phyloP scores from a whole-genome alignment of 768 basidiomycete genomes.

The Pulveroboletus sp. region DNA sequence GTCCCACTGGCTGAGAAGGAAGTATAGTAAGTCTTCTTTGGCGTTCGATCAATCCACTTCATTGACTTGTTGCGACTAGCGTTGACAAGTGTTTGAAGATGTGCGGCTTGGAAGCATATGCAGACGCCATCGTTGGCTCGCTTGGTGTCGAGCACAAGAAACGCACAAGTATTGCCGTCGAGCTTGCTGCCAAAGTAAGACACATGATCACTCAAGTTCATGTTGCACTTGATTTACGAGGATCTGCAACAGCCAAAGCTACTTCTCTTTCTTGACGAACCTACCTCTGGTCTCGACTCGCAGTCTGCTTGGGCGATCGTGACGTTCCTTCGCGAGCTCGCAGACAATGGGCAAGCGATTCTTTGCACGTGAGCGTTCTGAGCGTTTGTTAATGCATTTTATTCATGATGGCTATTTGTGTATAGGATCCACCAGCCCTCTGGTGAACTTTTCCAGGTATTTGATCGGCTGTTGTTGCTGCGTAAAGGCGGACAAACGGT shows the following conservation, averaged over 20 bases:
- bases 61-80: conserved; percentile 21
- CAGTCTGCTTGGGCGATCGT: conserved; percentile 52
- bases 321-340: conserved; percentile 48
- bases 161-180: conserved; percentile 59
- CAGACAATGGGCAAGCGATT: conserved; percentile 54
- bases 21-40: conserved; percentile 55
- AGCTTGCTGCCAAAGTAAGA: conserved; percentile 52
- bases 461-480: conserved; percentile 50
- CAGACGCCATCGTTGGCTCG: conserved; percentile 65
- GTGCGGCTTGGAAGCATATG: conserved; percentile 60
- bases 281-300: conserved; percentile 54
- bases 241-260: conserved; percentile 34
- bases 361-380: conserved; percentile 45
- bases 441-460: conserved; percentile 48
- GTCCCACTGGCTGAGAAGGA: conserved; percentile 71
- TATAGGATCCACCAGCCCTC: conserved; percentile 36
- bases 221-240: background rate
- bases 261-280: conserved; percentile 59
- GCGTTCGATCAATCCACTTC: background rate
- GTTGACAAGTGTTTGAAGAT: conserved; percentile 60
- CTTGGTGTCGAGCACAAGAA: conserved; percentile 49
- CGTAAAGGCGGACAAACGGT: conserved; percentile 60
- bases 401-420: background rate
- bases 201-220: fast-evolving
- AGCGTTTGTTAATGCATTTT: background rate